Conservation (phyloP, 2,329 filamentous ascomycete genomes). For the Penicillium vulpinum region DNA sequence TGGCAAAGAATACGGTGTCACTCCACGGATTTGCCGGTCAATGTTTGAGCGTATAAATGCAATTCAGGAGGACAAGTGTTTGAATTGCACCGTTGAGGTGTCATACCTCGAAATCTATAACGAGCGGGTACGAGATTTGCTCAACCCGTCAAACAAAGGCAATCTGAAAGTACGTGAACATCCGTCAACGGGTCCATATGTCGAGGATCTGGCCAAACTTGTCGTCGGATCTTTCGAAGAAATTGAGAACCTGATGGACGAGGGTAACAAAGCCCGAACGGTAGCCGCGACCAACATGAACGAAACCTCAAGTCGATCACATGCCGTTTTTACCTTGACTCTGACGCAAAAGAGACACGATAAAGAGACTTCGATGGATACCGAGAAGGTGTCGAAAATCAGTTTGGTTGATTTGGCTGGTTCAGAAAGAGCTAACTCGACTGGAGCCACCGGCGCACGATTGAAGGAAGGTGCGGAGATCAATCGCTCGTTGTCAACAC, state of each 20-base stretch:
- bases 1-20: constrained; percentile 91
- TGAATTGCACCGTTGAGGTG: constrained; percentile 91
- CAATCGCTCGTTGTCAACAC: constrained; percentile 91
- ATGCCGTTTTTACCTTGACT: constrained; percentile 96
- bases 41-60: constrained; percentile 87
- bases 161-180: constrained; percentile 97
- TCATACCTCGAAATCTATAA: constrained; percentile 99
- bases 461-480: constrained; percentile 98
- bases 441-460: constrained; percentile 89
- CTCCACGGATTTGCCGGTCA: constrained; percentile 93
- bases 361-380: constrained; percentile 89
- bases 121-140: constrained; percentile 88
- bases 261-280: constrained; percentile 97
- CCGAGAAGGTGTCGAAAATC: constrained; percentile 97
- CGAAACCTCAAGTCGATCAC: constrained; percentile 96
- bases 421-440: constrained; percentile 95
- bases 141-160: constrained; percentile 93
- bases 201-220: constrained; percentile 94
- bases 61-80: constrained; percentile 70
- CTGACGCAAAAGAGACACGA: constrained; percentile 92
- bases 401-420: constrained; percentile 96
- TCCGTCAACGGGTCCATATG: constrained; percentile 94
- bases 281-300: constrained; percentile 99
- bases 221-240: constrained; percentile 91
- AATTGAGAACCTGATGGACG: constrained; percentile 97